A percentile compares a stretch with the other conserved stretches of the same genome.
phyloP scores from a whole-genome alignment of 495 filamentous ascomycete genomes.

The Margaritispora aquatica region DNA sequence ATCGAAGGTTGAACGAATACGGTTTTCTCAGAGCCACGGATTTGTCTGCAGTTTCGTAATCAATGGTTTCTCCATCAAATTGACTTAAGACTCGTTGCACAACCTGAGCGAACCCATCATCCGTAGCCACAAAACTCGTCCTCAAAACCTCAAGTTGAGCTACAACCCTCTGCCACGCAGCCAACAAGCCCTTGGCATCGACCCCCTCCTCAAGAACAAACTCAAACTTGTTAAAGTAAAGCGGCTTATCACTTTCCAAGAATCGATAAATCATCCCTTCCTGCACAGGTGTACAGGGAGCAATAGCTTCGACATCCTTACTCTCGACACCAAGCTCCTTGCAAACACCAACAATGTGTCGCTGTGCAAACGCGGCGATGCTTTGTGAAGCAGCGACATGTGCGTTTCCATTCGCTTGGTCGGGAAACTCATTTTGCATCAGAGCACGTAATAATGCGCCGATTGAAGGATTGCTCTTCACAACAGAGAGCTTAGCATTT shows the following conservation, averaged over 20 bases:
- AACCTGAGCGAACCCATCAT: slow-evolving; percentile 68
- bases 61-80: slow-evolving; percentile 29
- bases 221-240: slow-evolving; percentile 68
- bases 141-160: slow-evolving; percentile 52
- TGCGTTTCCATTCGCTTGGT: slow-evolving; percentile 23
- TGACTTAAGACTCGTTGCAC: slow-evolving; percentile 38
- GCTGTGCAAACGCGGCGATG: slow-evolving; percentile 52
- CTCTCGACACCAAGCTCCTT: slow-evolving; percentile 35
- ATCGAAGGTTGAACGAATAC: slow-evolving; percentile 36
- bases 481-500: slow-evolving; percentile 51
- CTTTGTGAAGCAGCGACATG: slow-evolving; percentile 42
- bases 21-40: slow-evolving; percentile 16
- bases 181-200: slow-evolving; percentile 35
- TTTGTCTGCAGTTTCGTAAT: slow-evolving; percentile 19
- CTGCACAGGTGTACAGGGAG: slow-evolving; percentile 73
- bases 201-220: slow-evolving; percentile 42
- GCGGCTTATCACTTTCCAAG: slow-evolving; percentile 38
- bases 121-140: slow-evolving; percentile 56
- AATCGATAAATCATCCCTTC: slow-evolving; percentile 72
- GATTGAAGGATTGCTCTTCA: slow-evolving; percentile 58
- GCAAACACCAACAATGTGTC: slow-evolving; percentile 40
- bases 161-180: slow-evolving; percentile 45
- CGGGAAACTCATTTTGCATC: slow-evolving; percentile 1
- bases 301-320: slow-evolving; percentile 57
- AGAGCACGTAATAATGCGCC: slow-evolving; percentile 41